Conservation (phyloP, 2,329 filamentous ascomycete genomes). For the Cadophora sp. region DNA sequence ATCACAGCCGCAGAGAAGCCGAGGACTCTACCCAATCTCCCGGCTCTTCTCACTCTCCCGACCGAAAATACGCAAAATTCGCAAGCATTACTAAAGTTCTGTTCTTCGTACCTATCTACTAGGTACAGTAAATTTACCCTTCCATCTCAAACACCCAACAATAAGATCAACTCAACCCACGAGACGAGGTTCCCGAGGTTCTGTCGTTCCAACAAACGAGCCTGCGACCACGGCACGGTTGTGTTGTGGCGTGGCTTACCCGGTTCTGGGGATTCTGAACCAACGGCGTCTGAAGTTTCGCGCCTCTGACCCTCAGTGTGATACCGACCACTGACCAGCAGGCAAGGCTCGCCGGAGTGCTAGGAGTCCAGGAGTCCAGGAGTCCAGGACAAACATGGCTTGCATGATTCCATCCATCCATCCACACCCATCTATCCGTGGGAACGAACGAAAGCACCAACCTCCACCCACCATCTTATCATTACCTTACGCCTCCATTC, state of each 20-base stretch:
- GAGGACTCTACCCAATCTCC: neutral
- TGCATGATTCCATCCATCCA: neutral
- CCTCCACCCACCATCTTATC: neutral
- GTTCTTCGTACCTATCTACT: too few relatives aligned
- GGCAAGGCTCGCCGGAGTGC: neutral
- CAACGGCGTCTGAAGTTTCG: conserved; percentile 18
- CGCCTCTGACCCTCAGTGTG: neutral
- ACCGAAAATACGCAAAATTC: neutral
- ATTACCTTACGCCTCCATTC: neutral
- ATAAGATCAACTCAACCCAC: too few relatives aligned
- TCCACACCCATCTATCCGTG: neutral
- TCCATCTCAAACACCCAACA: too few relatives aligned
- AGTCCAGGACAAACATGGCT: conserved; percentile 1
- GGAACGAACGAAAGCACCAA: neutral
- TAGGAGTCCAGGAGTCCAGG: too few relatives aligned
- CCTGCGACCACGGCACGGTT: conserved; percentile 2
- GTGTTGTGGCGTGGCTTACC: conserved; percentile 1
- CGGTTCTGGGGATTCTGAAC: conserved; percentile 21
- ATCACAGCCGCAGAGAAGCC: neutral
- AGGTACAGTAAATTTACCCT: too few relatives aligned
- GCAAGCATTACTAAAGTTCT: conserved; percentile 1
- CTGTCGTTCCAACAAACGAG: conserved; percentile 9
- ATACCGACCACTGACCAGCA: neutral
- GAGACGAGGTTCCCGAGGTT: neutral
- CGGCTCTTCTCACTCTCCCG: neutral